Conservation (phyloP, 306 rosid species). For the Sphenostylis stenocarpa region DNA sequence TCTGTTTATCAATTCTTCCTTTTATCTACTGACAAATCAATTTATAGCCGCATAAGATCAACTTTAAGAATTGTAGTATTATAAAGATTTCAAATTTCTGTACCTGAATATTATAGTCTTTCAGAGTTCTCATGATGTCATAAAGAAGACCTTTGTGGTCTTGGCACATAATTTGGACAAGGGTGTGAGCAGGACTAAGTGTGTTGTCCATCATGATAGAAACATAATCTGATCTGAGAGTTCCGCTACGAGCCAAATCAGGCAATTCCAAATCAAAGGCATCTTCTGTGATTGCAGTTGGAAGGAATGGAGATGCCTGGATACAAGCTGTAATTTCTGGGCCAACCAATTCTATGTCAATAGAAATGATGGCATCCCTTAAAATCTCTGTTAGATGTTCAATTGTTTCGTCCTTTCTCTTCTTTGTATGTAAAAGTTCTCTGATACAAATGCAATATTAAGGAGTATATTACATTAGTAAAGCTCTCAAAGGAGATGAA, state of each 20-base stretch:
- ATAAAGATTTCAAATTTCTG: neutral
- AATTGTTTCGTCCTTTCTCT: conserved; percentile 67
- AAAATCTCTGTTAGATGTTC: conserved; percentile 46
- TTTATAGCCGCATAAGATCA: conserved; percentile 23
- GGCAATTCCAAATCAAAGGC: conserved; percentile 47
- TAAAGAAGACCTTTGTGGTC: conserved; percentile 98
- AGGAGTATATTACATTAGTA: conserved; percentile 25
- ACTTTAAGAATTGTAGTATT: neutral
- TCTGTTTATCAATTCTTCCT: neutral
- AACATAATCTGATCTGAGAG: conserved; percentile 49
- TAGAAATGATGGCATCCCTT: conserved; percentile 58
- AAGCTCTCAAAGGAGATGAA: conserved; percentile 20
- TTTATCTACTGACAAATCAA: neutral
- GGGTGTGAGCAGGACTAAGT: conserved; percentile 95
- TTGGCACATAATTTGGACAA: conserved; percentile 80
- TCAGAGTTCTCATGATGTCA: conserved; percentile 95
- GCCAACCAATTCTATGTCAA: conserved; percentile 72
- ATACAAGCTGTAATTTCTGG: conserved; percentile 63
- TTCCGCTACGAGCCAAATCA: conserved; percentile 41
- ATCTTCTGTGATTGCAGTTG: conserved; percentile 64
- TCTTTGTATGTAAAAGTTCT: conserved; percentile 76
- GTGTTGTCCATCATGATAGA: conserved; percentile 72
- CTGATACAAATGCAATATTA: conserved; percentile 45
- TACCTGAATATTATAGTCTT: conserved; percentile 91
- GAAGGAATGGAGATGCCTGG: conserved; percentile 72